Evolutionary conservation across 176 grass and related monocot genomes (phyloP).

Genomic region (Miscanthus lutarioriparius): DNA sequence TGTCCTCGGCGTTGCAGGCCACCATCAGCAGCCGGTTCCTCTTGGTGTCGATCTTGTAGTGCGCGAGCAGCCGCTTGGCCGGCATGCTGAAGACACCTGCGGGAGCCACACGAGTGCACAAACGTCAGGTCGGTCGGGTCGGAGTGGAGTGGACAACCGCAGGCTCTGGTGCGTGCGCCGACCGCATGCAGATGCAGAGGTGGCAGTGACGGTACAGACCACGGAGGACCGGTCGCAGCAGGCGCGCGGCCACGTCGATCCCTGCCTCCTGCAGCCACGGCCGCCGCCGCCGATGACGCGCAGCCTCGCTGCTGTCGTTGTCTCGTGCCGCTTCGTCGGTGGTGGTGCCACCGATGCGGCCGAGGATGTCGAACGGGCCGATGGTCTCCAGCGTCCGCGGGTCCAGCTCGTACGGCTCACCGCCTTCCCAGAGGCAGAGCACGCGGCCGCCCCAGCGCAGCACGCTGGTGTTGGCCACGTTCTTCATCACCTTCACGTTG

Average conservation of each 20-base stretch:
- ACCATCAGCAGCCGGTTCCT: slow-evolving; percentile 69
- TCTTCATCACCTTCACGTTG: slow-evolving; percentile 99
- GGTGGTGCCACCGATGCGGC: background rate
- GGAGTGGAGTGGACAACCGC: background rate
- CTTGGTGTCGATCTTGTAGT: slow-evolving; percentile 81
- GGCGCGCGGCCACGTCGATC: slow-evolving; percentile 54
- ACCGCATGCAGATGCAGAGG: background rate
- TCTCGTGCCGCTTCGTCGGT: background rate
- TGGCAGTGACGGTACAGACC: slow-evolving; percentile 21
- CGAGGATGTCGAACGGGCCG: slow-evolving; percentile 61
- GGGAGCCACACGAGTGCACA: background rate
- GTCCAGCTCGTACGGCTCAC: slow-evolving; percentile 85
- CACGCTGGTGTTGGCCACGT: slow-evolving; percentile 95
- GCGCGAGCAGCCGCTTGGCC: slow-evolving; percentile 74
- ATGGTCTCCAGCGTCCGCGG: slow-evolving; percentile 61
- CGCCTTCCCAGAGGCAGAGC: slow-evolving; percentile 95
- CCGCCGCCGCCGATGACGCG: background rate
- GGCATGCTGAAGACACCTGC: slow-evolving; percentile 84
- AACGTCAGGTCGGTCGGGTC: slow-evolving; percentile 32
- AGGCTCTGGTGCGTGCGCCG: background rate
- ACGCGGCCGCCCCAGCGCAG: slow-evolving; percentile 66
- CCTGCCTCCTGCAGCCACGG: slow-evolving; percentile 44
- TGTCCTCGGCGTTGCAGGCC: slow-evolving; percentile 89
- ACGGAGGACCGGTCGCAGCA: slow-evolving; percentile 64
- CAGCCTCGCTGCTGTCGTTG: too few relatives aligned